phyloP scores from a whole-genome alignment of 805 yeast genomes.

The Saturnispora hagleri region DNA sequence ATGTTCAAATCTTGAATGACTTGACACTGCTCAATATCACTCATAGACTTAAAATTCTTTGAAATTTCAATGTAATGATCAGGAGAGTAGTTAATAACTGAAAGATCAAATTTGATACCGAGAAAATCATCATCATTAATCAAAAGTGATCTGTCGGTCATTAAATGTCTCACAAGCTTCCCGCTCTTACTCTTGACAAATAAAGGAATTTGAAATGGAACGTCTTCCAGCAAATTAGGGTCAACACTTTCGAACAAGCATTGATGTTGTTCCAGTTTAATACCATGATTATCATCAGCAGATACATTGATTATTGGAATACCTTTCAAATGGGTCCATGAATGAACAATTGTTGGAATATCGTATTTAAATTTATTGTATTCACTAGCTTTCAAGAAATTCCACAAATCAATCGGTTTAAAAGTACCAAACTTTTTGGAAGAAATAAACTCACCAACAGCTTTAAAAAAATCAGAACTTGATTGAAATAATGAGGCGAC shows the following conservation, averaged over 20 bases:
- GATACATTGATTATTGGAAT: slow-evolving; percentile 53
- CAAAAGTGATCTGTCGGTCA: slow-evolving; percentile 34
- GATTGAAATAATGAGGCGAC: slow-evolving; percentile 34
- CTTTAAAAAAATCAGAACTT: slow-evolving; percentile 25
- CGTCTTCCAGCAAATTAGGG: slow-evolving; percentile 35
- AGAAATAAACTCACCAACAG: slow-evolving; percentile 32
- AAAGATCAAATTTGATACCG: slow-evolving; percentile 36
- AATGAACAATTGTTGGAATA: slow-evolving; percentile 41
- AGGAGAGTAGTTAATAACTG: slow-evolving; percentile 39
- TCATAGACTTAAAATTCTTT: slow-evolving; percentile 17
- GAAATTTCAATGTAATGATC: slow-evolving; percentile 22
- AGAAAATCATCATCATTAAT: slow-evolving; percentile 19
- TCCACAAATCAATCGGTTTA: slow-evolving; percentile 49
- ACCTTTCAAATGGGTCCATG: slow-evolving; percentile 57
- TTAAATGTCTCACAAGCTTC: slow-evolving; percentile 29
- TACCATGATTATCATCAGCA: slow-evolving; percentile 25
- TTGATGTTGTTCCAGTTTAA: slow-evolving; percentile 34
- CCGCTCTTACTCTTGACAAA: slow-evolving; percentile 31
- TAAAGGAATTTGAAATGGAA: slow-evolving; percentile 57
- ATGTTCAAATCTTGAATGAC: slow-evolving; percentile 34
- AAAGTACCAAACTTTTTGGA: slow-evolving; percentile 30
- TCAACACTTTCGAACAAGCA: slow-evolving; percentile 23
- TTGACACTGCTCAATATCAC: slow-evolving; percentile 28
- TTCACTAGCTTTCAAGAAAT: slow-evolving; percentile 22
- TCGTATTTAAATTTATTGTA: slow-evolving; percentile 30